Conservation (phyloP, 2,329 filamentous ascomycete genomes). For the Colletotrichum sp. region DNA sequence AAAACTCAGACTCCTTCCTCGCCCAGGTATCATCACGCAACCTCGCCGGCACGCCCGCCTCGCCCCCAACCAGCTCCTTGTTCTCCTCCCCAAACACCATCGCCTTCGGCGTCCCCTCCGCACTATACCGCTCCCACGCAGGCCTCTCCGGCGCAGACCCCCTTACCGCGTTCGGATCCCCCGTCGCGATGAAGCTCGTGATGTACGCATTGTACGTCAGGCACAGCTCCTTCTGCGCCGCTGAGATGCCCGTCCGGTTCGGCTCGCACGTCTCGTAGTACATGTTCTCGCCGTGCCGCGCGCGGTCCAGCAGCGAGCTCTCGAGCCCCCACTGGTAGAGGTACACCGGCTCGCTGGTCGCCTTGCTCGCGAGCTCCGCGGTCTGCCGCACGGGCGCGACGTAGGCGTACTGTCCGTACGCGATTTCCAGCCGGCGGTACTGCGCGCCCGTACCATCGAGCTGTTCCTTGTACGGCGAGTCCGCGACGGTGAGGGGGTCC, state of each 20-base stretch:
- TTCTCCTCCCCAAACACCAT: conserved; percentile 67
- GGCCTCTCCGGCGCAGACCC: conserved; percentile 40
- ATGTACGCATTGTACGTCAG: conserved; percentile 44
- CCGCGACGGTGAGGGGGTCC: conserved; percentile 29
- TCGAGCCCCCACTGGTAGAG: conserved; percentile 65
- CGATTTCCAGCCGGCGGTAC: conserved; percentile 62
- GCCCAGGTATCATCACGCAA: conserved; percentile 45
- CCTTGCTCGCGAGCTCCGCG: conserved; percentile 46
- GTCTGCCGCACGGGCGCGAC: conserved; percentile 69
- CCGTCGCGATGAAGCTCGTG: conserved; percentile 37
- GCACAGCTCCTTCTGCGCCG: conserved; percentile 36
- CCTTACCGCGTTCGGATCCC: background rate
- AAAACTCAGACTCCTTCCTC: conserved; percentile 58
- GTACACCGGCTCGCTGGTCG: conserved; percentile 34
- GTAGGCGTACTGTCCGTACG: conserved; percentile 70
- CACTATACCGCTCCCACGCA: conserved; percentile 27
- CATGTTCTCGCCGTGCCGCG: conserved; percentile 53
- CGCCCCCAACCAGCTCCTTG: conserved; percentile 52
- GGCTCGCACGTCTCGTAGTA: conserved; percentile 24
- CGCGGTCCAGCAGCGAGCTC: conserved; percentile 35
- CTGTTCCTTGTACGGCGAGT: conserved; percentile 7
- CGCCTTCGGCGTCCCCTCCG: conserved; percentile 34
- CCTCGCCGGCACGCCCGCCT: conserved; percentile 43
- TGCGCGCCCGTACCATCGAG: conserved; percentile 49
- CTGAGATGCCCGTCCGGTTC: conserved; percentile 47